These are phyloP conservation scores for Centrapalus pauciflorus DNA, from an alignment of 129 eudicot genomes.

Conservation along the genomic window DNA sequence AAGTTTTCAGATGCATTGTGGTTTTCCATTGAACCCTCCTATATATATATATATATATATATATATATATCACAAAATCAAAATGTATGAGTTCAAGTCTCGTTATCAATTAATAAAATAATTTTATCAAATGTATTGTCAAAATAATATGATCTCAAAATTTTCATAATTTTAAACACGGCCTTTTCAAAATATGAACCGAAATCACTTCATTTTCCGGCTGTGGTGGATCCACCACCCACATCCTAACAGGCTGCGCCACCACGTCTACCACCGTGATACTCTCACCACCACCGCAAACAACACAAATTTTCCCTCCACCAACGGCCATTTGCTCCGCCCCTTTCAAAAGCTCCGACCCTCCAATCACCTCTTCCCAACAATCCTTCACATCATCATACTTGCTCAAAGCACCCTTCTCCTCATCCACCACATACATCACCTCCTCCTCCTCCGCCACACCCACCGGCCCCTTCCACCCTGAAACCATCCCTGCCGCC, in stretches of 20 bases:
- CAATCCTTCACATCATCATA: constrained; percentile 40
- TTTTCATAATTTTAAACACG: constrained; percentile 14
- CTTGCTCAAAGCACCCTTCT: constrained; percentile 42
- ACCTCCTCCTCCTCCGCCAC: constrained; percentile 33
- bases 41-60: no score
- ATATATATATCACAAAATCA: no score
- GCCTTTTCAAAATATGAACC: constrained; percentile 61
- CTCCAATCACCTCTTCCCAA: constrained; percentile 49
- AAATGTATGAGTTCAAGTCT: no score
- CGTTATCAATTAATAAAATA: no score
- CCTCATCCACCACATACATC: constrained; percentile 58
- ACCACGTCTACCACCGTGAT: constrained; percentile 52
- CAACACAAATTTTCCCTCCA: constrained; percentile 52
- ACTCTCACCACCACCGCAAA: constrained; percentile 30
- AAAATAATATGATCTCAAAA: not conserved
- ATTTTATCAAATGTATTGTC: not conserved
- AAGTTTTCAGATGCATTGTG: no score
- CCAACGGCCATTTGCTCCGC: constrained; percentile 53
- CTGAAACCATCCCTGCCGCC: constrained; percentile 64
- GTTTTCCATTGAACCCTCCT: no score
- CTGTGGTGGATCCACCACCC: constrained; percentile 44
- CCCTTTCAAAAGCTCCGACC: constrained; percentile 38
- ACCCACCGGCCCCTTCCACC: constrained; percentile 64
- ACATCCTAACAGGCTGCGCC: constrained; percentile 34
- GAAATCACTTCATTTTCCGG: constrained; percentile 51